Conservation (phyloP, 257 asterid genomes). For the Solanum etuberosum region DNA sequence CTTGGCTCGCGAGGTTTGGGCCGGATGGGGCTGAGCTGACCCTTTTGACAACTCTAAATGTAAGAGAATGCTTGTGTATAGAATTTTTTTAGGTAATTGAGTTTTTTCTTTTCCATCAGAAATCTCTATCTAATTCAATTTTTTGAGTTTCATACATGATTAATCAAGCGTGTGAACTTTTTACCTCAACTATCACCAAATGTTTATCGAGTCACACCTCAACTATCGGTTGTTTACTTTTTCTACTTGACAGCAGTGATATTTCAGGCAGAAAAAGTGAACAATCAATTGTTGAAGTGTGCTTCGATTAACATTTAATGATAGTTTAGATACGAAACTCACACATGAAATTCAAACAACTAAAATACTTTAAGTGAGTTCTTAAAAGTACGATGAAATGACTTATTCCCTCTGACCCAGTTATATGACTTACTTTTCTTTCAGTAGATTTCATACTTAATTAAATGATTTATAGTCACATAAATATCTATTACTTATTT, state of each 20-base stretch:
- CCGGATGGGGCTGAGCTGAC: too few relatives aligned
- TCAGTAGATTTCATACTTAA: too few relatives aligned
- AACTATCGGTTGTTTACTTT: neutral
- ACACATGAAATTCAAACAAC: neutral
- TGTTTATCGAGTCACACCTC: neutral
- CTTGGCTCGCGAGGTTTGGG: too few relatives aligned
- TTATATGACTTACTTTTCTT: too few relatives aligned
- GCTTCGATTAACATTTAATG: too few relatives aligned
- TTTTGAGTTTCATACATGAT: too few relatives aligned
- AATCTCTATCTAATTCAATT: too few relatives aligned
- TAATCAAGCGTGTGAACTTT: neutral
- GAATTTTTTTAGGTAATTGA: neutral
- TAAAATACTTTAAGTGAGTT: too few relatives aligned
- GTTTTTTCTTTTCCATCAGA: neutral
- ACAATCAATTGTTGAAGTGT: neutral
- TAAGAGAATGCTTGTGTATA: neutral
- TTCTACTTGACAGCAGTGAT: neutral
- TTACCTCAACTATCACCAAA: neutral
- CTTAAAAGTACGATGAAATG: too few relatives aligned
- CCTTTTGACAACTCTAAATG: neutral
- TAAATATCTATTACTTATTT: too few relatives aligned
- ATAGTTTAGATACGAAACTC: too few relatives aligned
- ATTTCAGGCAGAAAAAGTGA: neutral
- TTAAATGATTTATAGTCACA: too few relatives aligned
- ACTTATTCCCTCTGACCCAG: neutral